A percentile compares a stretch with the other conserved stretches of the same genome.
Evolutionary conservation across 2,329 filamentous ascomycete genomes (phyloP).

Genomic region (Cryphonectria naterciae): DNA sequence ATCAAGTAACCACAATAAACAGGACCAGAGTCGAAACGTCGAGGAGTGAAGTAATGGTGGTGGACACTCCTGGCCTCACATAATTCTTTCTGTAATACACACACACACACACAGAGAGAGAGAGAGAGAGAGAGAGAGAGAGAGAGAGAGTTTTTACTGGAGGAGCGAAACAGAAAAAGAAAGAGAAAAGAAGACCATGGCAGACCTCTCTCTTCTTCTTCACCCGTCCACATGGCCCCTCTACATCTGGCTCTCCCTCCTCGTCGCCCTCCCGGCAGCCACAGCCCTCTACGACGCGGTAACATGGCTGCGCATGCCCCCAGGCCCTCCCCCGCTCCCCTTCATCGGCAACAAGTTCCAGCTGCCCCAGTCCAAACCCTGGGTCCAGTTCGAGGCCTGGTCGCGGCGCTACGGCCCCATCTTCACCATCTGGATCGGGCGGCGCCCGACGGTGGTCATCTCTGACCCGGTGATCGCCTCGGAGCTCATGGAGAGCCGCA

Average conservation of each 20-base stretch:
- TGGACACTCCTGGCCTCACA: neutral
- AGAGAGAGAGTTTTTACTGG: too few species aligned
- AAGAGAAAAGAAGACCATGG: neutral
- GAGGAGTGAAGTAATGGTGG: neutral
- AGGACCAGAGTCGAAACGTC: too few species aligned
- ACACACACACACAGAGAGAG: neutral
- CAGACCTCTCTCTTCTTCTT: slow-evolving; percentile 15
- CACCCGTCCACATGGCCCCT: slow-evolving; percentile 30
- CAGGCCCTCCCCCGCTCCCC: slow-evolving; percentile 49
- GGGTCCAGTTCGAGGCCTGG: slow-evolving; percentile 49
- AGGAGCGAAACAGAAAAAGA: neutral
- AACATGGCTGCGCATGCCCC: slow-evolving; percentile 46
- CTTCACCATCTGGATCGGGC: slow-evolving; percentile 52
- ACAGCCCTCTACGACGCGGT: slow-evolving; percentile 39
- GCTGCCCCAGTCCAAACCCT: slow-evolving; percentile 36
- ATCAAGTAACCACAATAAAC: neutral
- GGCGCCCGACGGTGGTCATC: slow-evolving; percentile 49
- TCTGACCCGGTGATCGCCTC: slow-evolving; percentile 48
- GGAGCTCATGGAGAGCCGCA: slow-evolving; percentile 50
- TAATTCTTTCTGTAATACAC: neutral
- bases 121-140: too few species aligned
- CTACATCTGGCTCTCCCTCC: slow-evolving; percentile 31
- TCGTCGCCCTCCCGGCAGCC: slow-evolving; percentile 32
- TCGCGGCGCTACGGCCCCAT: slow-evolving; percentile 49
- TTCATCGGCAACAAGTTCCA: slow-evolving; percentile 47